Conservation (phyloP, 2,329 filamentous ascomycete genomes). For the Myriangium duriaei region DNA sequence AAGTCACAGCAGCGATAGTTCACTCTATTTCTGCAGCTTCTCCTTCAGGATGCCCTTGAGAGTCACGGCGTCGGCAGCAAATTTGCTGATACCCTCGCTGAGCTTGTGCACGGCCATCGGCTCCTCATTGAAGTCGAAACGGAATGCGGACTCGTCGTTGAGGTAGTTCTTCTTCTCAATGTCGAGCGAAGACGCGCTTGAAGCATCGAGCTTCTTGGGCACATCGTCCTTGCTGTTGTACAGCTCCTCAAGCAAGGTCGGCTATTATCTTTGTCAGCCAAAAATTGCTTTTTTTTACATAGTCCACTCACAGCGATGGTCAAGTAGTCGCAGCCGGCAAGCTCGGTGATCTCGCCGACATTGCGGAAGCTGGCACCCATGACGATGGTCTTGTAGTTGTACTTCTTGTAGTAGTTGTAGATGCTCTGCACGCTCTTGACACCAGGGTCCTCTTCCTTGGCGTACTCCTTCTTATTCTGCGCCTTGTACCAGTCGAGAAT, state of each 20-base stretch:
- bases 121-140: slow-evolving; percentile 99
- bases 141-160: slow-evolving; percentile 78
- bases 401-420: slow-evolving; percentile 99
- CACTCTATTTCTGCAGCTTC: slow-evolving; percentile 53
- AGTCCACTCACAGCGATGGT: slow-evolving; percentile 89
- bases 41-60: slow-evolving; percentile 83
- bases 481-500: slow-evolving; percentile 99
- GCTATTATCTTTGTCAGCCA: slow-evolving; percentile 35
- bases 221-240: slow-evolving; percentile 70
- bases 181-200: slow-evolving; percentile 52
- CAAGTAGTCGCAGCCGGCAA: slow-evolving; percentile 96
- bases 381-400: slow-evolving; percentile 96
- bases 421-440: slow-evolving; percentile 87
- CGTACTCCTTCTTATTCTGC: slow-evolving; percentile 83
- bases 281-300: neutral
- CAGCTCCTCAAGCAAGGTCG: slow-evolving; percentile 86
- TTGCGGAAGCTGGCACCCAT: slow-evolving; percentile 99
- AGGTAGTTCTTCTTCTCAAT: slow-evolving; percentile 87
- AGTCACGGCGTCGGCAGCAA: slow-evolving; percentile 86
- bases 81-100: slow-evolving; percentile 98
- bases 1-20: too few relatives aligned
- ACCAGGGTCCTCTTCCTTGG: slow-evolving; percentile 83
- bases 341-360: slow-evolving; percentile 91
- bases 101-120: slow-evolving; percentile 99
- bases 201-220: slow-evolving; percentile 82